Conservation (phyloP, 306 rosid species). For the Spatholobus suberectus region DNA sequence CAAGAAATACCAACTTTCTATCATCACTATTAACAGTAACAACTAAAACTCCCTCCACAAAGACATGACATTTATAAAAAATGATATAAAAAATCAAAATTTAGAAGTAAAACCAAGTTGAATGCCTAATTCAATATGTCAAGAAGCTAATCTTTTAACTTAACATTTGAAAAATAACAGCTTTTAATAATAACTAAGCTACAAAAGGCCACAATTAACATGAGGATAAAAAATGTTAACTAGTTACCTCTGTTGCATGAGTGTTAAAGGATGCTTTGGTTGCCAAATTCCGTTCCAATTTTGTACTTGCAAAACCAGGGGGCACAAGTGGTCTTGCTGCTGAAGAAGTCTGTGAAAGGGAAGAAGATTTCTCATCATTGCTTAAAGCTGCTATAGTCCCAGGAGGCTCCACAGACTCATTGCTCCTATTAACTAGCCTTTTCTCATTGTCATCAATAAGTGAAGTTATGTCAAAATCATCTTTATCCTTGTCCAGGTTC, state of each 20-base stretch:
- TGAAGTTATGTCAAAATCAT: conserved; percentile 58
- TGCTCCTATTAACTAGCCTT: conserved; percentile 49
- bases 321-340: conserved; percentile 94
- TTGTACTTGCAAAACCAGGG: conserved; percentile 80
- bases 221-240: conserved; percentile 5
- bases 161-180: conserved; percentile 1
- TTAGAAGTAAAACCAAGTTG: conserved; percentile 10
- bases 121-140: background rate
- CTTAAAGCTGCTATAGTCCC: conserved; percentile 46
- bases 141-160: conserved; percentile 14
- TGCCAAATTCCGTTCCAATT: conserved; percentile 59
- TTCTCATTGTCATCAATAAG: conserved; percentile 65
- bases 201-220: conserved; percentile 2
- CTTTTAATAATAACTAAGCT: conserved; percentile 7
- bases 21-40: background rate
- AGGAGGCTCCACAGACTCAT: conserved; percentile 58
- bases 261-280: conserved; percentile 55
- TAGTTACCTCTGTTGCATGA: conserved; percentile 65
- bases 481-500: conserved; percentile 64
- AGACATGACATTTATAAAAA: conserved; percentile 21
- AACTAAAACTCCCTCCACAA: conserved; percentile 2
- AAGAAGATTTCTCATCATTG: conserved; percentile 65
- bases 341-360: conserved; percentile 60
- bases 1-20: conserved; percentile 1
- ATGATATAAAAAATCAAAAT: conserved; percentile 11